These are phyloP conservation scores for Claviceps spartinae DNA, from an alignment of 2,329 filamentous ascomycete genomes.

Conservation along the genomic window DNA sequence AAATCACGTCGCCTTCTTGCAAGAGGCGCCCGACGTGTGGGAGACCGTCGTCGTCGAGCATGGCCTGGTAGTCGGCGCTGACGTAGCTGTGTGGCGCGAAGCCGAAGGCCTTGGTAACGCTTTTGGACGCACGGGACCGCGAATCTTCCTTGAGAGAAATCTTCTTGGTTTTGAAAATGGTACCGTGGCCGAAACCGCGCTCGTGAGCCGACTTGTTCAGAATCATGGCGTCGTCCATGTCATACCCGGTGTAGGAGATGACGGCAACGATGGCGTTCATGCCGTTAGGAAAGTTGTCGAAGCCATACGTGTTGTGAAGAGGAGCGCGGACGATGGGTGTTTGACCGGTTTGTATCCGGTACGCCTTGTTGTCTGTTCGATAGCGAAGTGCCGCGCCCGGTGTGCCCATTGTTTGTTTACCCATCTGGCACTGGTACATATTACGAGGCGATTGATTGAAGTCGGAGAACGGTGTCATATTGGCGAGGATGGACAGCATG, in stretches of 20 bases:
- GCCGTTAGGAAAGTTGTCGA: constrained; percentile 97
- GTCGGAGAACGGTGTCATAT: constrained; percentile 97
- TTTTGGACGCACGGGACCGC: constrained; percentile 50
- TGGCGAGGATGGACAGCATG: constrained; percentile 92
- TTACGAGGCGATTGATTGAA: constrained; percentile 98
- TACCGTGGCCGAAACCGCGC: constrained; percentile 87
- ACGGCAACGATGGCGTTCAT: constrained; percentile 93
- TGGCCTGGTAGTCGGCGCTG: constrained; percentile 54
- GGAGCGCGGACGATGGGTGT: constrained; percentile 87
- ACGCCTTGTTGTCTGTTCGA: constrained; percentile 94
- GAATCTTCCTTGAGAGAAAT: constrained; percentile 72
- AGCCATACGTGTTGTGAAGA: constrained; percentile 87
- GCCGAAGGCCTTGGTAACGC: constrained; percentile 73
- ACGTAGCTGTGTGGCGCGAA: constrained; percentile 70
- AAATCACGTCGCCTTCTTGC: constrained; percentile 69
- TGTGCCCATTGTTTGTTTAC: constrained; percentile 98
- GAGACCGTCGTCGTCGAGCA: constrained; percentile 77
- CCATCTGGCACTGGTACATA: constrained; percentile 99
- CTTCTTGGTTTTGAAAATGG: constrained; percentile 96
- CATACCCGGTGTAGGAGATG: constrained; percentile 96
- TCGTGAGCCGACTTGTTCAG: constrained; percentile 96
- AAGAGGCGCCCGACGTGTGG: constrained; percentile 69
- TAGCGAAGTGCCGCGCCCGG: constrained; percentile 73
- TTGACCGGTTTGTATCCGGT: constrained; percentile 87
- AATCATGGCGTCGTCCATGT: constrained; percentile 99